Conservation (phyloP, 805 yeast species). For the Candida xyloterini region DNA sequence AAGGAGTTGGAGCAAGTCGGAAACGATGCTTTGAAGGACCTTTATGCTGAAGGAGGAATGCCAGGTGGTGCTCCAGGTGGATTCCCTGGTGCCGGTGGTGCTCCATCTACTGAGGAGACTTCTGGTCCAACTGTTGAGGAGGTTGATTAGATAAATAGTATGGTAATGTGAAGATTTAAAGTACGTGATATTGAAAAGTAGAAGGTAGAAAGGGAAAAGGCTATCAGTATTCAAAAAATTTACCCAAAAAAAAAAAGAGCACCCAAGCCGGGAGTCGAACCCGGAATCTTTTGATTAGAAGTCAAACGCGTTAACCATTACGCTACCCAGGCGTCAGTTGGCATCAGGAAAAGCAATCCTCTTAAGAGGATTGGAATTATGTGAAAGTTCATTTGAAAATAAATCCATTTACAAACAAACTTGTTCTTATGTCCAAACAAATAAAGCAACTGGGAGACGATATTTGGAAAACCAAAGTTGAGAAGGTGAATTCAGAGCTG, state of each 20-base stretch:
- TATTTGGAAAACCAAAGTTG: conserved; percentile 84
- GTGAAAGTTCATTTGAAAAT: background rate
- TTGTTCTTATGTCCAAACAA: conserved; percentile 34
- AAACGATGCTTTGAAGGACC: conserved; percentile 94
- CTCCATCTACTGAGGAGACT: conserved; percentile 29
- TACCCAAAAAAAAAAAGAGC: conserved; percentile 10
- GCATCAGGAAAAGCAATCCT: background rate
- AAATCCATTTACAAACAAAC: background rate
- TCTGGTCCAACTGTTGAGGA: conserved; percentile 78
- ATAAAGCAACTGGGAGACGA: conserved; percentile 70
- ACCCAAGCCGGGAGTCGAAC: conserved; percentile 55
- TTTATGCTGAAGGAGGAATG: conserved; percentile 90
- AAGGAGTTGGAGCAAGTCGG: conserved; percentile 94
- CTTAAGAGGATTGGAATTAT: background rate
- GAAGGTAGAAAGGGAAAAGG: background rate
- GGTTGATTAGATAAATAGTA: conserved; percentile 52
- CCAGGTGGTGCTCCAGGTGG: conserved; percentile 50
- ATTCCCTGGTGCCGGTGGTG: conserved; percentile 31
- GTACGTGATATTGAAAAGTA: background rate
- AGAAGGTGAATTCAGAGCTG: conserved; percentile 87
- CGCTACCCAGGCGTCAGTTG: conserved; percentile 31
- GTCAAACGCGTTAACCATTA: conserved; percentile 68
- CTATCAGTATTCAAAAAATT: background rate
- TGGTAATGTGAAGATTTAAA: conserved; percentile 4
- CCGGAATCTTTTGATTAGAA: conserved; percentile 65